Base-by-base conservation (phyloP, 2,329 filamentous ascomycete genomes). In the Claviceps sp. region DNA sequence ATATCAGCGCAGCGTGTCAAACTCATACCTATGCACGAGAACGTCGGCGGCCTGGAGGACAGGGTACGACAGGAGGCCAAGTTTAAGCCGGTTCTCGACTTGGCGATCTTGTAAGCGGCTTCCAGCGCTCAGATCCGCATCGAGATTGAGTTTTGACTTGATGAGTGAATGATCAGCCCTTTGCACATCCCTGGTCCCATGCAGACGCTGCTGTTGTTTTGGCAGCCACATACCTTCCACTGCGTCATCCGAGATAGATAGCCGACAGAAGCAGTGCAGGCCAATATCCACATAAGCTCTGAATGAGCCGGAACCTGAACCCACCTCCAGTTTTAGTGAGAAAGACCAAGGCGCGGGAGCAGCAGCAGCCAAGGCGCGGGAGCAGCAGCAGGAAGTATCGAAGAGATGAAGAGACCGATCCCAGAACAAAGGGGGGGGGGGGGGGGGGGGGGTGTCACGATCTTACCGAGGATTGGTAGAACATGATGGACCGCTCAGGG, bases 181-280 rank as follows among this genome's bases (percentile, higher is more conserved):
- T 22, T n/a, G 11, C 30, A 34, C 3, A 34, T 34, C 30, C 10
- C 30, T 34, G 10, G 30, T 34, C 30, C 30, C 30, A 34, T 34
- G 30, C 30, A 34, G 30, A 34, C 30, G 14, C 2, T 24, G 37
- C 14, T n/a, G 26, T 17, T 52, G 26, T 50, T 38, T 1, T 41
- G 6, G 13, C 26, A 17, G 13, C 24, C 22, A 13, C 19, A 48
- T 54, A 88, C 89, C 82, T 98, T 98, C 90, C 93, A 98, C 68
- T 97, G 93, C 30, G 93, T 97, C 93, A 98, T 98, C n/a, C 93
- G 78, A 10, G 85, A 85, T n/a, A 98, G 73, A 68, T 95, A 95
- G 41, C 93, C 93, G 68, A 93, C 89, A 5, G 87, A 91, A 24
- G 93, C 87, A 50, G 87, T 86, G 58, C 90, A 96, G 63, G 88